phyloP scores from a whole-genome alignment of 2,329 filamentous ascomycete species.

The Domatiomyces globalis region DNA sequence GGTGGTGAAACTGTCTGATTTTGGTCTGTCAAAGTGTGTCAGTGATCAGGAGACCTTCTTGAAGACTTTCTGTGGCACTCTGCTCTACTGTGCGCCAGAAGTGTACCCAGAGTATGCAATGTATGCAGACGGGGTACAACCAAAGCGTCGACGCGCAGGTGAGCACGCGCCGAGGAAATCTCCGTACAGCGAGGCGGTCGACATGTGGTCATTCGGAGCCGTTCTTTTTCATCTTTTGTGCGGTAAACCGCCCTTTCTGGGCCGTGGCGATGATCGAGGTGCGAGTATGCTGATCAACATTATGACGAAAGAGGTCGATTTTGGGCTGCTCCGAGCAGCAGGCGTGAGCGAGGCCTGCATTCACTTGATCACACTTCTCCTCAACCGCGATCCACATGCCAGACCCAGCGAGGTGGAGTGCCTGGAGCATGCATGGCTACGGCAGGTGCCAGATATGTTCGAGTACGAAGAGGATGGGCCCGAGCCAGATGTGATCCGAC shows the following conservation, averaged over 20 bases:
- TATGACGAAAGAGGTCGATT: slow-evolving; percentile 62
- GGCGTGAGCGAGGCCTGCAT: slow-evolving; percentile 54
- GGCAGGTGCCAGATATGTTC: slow-evolving; percentile 36
- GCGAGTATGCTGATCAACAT: slow-evolving; percentile 66
- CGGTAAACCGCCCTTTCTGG: slow-evolving; percentile 64
- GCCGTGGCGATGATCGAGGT: slow-evolving; percentile 59
- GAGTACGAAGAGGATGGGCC: slow-evolving; percentile 43
- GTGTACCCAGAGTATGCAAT: slow-evolving; percentile 74
- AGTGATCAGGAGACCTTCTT: slow-evolving; percentile 82
- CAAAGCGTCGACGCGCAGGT: slow-evolving; percentile 45
- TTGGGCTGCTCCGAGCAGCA: slow-evolving; percentile 43
- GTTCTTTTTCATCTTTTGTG: slow-evolving; percentile 83
- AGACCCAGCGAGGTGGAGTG: slow-evolving; percentile 61
- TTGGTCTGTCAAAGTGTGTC: slow-evolving; percentile 89
- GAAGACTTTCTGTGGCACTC: slow-evolving; percentile 89
- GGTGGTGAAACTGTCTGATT: slow-evolving; percentile 83
- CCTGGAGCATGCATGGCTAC: slow-evolving; percentile 61
- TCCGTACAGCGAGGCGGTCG: slow-evolving; percentile 80
- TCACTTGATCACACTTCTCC: slow-evolving; percentile 62
- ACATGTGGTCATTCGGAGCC: slow-evolving; percentile 91
- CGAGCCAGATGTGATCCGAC: slow-evolving; percentile 30
- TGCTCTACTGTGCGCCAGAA: slow-evolving; percentile 91
- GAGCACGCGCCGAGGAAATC: slow-evolving; percentile 29
- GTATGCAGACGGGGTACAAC: slow-evolving; percentile 32
- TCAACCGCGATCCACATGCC: slow-evolving; percentile 63